Evolutionary conservation across 306 rosid genomes (phyloP).

Genomic region (Senna tora): DNA sequence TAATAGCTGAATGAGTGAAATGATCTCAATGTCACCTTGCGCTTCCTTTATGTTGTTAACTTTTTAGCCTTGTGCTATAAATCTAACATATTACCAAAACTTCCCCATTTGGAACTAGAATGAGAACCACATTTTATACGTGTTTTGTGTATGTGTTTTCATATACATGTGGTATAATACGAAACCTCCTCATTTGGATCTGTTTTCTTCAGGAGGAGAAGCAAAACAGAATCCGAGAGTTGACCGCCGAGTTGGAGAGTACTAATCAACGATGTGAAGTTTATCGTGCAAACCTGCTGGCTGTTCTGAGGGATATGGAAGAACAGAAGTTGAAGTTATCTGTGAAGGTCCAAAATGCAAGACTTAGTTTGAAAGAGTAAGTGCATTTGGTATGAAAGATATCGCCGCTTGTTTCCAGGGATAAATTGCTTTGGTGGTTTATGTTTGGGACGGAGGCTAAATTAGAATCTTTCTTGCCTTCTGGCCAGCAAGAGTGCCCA

Average conservation of each 20-base stretch:
- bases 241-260: conserved; percentile 73
- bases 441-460: background rate
- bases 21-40: conserved; percentile 8
- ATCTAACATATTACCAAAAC: background rate
- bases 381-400: conserved; percentile 25
- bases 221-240: conserved; percentile 72
- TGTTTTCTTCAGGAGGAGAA: conserved; percentile 62
- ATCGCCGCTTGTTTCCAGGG: background rate
- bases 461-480: background rate
- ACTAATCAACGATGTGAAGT: conserved; percentile 87
- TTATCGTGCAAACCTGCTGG: conserved; percentile 76
- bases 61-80: background rate
- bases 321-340: conserved; percentile 90
- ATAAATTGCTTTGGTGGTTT: background rate
- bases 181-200: conserved; percentile 29
- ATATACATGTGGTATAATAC: conserved; percentile 10
- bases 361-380: conserved; percentile 87
- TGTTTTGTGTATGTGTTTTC: background rate
- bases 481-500: background rate
- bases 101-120: background rate
- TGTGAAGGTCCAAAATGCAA: conserved; percentile 93
- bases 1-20: background rate
- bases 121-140: background rate
- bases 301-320: conserved; percentile 92
- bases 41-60: conserved; percentile 5